These are phyloP conservation scores for Amyloporia xantha DNA, from an alignment of 768 basidiomycete genomes.

Conservation along the genomic window DNA sequence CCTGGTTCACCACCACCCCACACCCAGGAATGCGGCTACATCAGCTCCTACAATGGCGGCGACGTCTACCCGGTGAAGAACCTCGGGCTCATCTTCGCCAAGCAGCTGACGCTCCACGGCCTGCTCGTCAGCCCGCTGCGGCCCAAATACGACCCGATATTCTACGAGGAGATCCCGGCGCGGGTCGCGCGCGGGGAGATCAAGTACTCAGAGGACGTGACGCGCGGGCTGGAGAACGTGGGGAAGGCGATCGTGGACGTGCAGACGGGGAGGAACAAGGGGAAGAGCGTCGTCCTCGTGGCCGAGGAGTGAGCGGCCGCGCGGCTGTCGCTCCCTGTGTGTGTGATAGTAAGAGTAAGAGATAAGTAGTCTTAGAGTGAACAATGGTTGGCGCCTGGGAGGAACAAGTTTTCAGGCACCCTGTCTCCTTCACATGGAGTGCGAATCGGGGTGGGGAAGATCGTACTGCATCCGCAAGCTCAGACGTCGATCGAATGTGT, in stretches of 20 bases:
- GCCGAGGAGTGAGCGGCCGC: constrained; percentile 18
- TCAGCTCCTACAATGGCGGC: constrained; percentile 20
- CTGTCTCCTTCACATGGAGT: too few species aligned
- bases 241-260: constrained; percentile 28
- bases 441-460: too few species aligned
- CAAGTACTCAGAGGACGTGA: constrained; percentile 29
- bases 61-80: constrained; percentile 18
- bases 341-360: too few species aligned
- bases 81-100: constrained; percentile 19
- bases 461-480: too few species aligned
- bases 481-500: too few species aligned
- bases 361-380: too few species aligned
- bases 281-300: constrained; percentile 28
- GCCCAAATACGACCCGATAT: constrained; percentile 20
- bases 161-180: constrained; percentile 24
- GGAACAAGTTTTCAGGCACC: too few species aligned
- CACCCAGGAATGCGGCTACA: constrained; percentile 24
- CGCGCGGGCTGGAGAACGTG: constrained; percentile 24
- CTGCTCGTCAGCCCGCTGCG: constrained; percentile 23
- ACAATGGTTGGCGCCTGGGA: too few species aligned
- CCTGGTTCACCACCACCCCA: not conserved
- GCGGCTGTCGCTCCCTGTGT: too few species aligned
- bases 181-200: constrained; percentile 27
- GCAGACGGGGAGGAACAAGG: constrained; percentile 25
- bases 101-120: constrained; percentile 24